phyloP scores from a whole-genome alignment of 768 basidiomycete genomes.

The Mycena alexandri region DNA sequence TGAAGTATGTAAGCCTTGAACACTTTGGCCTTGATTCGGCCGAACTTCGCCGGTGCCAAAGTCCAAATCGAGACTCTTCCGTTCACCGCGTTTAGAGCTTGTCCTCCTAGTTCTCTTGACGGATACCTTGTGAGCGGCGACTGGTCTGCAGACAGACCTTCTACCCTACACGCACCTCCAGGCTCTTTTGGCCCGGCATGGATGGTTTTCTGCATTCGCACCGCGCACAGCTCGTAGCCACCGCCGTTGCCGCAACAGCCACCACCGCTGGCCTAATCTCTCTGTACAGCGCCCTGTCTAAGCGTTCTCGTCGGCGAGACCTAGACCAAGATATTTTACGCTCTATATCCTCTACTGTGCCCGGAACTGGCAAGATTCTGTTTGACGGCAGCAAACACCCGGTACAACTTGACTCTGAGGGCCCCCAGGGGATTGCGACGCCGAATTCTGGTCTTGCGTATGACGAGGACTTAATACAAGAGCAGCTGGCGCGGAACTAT shows the following conservation, averaged over 20 bases:
- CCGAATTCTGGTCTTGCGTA: conserved; percentile 49
- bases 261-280: conserved; percentile 72
- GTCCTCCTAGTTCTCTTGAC: no score
- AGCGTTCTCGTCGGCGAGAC: conserved; percentile 62
- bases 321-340: conserved; percentile 70
- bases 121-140: no score
- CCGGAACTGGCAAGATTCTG: conserved; percentile 13
- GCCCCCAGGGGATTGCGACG: background rate
- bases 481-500: conserved; percentile 94
- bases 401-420: no score
- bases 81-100: no score
- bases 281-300: conserved; percentile 65
- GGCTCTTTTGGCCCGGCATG: conserved; percentile 29
- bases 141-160: no score
- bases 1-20: no score
- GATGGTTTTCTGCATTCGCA: conserved; percentile 62
- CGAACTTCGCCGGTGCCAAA: no score
- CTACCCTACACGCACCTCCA: no score
- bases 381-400: background rate
- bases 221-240: conserved; percentile 71
- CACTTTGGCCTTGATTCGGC: no score
- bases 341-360: conserved; percentile 53
- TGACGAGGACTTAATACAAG: conserved; percentile 85
- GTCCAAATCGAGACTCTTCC: no score
- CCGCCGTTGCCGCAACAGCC: conserved; percentile 74